phyloP scores from a whole-genome alignment of 495 filamentous ascomycete species.

The Podospora pseudopauciseta region DNA sequence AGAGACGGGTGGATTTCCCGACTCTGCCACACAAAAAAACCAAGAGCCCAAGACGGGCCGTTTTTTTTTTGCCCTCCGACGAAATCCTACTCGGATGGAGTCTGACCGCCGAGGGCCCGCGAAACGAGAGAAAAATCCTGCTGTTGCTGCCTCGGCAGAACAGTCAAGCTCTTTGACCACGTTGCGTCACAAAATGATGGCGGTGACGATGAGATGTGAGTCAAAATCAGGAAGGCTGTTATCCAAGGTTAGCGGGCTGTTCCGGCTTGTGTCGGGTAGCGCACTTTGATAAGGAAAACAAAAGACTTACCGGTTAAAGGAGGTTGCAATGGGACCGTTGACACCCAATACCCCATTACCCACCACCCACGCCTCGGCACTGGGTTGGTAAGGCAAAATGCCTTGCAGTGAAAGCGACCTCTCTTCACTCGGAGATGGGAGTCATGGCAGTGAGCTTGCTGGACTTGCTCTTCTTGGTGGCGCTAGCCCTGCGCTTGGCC shows the following conservation, averaged over 20 bases:
- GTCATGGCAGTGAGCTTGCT: conserved; percentile 46
- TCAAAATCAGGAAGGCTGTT: conserved; percentile 6
- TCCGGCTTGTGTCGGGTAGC: conserved; percentile 15
- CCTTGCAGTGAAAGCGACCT: conserved; percentile 14
- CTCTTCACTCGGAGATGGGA: conserved; percentile 43
- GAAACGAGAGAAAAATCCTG: neutral
- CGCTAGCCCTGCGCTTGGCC: conserved; percentile 33
- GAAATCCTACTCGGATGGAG: neutral
- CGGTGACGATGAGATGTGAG: neutral
- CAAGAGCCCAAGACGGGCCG: neutral
- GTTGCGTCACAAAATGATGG: neutral
- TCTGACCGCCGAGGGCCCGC: neutral
- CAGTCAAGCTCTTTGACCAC: neutral
- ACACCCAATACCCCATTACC: neutral
- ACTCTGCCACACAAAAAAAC: neutral
- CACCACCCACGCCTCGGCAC: conserved; percentile 1
- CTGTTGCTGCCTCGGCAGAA: conserved; percentile 9
- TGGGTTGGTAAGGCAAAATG: neutral
- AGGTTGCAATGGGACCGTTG: conserved; percentile 6
- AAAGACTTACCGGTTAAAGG: conserved; percentile 8
- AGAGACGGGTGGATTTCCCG: neutral
- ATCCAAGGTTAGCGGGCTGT: conserved; percentile 6
- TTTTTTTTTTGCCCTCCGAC: neutral
- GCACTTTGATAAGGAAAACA: conserved; percentile 9
- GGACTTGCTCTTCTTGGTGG: conserved; percentile 44